These are phyloP conservation scores for Vickermania ingenoplastis DNA, from an alignment of 208 protist species.

Conservation along the genomic window DNA sequence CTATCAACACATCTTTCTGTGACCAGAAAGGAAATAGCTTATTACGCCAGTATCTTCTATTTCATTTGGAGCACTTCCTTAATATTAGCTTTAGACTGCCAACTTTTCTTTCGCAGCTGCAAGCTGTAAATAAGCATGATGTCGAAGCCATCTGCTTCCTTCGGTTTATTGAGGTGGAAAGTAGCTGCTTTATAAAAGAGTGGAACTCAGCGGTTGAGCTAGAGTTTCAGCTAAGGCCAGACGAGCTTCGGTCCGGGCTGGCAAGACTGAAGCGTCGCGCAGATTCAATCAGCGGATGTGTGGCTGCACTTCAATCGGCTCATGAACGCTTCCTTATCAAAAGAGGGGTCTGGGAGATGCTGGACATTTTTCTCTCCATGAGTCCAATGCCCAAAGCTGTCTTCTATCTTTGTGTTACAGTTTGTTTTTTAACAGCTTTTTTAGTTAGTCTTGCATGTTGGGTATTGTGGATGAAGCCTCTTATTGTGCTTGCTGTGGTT, in stretches of 20 bases:
- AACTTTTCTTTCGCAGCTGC: conserved; percentile 14
- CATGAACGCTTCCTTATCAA: conserved; percentile 7
- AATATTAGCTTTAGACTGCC: conserved; percentile 11
- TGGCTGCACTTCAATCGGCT: conserved; percentile 7
- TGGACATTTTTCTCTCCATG: conserved; percentile 13
- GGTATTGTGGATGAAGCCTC: conserved; percentile 10
- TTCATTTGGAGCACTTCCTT: conserved; percentile 22
- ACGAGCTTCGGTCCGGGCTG: too few relatives aligned
- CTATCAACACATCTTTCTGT: conserved; percentile 8
- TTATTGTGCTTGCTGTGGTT: conserved; percentile 12
- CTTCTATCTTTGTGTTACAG: conserved; percentile 8
- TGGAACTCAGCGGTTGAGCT: conserved; percentile 9
- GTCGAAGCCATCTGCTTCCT: conserved; percentile 5
- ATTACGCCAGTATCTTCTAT: conserved; percentile 14
- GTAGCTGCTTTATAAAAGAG: conserved; percentile 7
- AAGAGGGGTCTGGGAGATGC: conserved; percentile 4
- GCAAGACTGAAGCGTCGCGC: conserved; percentile 15
- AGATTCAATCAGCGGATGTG: conserved; percentile 20
- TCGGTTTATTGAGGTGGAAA: conserved; percentile 3
- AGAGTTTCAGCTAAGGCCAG: conserved; percentile 2
- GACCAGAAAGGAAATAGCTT: conserved; percentile 9
- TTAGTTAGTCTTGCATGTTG: conserved; percentile 12
- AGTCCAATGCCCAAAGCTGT: conserved; percentile 9
- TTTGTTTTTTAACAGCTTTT: conserved; percentile 9
- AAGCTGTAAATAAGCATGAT: conserved; percentile 2